A percentile compares a stretch with the other conserved stretches of the same genome.
phyloP scores from a whole-genome alignment of 106 monocot genomes.

The Phalaenopsis aphrodite region DNA sequence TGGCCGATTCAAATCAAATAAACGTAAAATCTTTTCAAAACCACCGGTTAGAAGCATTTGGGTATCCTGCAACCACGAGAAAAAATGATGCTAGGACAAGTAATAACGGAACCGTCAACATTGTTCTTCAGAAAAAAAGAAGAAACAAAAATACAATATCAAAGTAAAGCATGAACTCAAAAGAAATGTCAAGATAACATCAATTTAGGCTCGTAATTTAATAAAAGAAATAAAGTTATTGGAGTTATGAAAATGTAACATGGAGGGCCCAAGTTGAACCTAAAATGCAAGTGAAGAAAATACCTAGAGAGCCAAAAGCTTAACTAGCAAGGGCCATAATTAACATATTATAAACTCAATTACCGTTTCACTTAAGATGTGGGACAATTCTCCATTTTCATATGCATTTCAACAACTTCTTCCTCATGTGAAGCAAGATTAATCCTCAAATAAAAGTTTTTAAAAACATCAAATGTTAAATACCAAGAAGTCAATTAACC shows the following conservation, averaged over 20 bases:
- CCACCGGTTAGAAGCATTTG: constrained; percentile 72
- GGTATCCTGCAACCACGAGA: constrained; percentile 50
- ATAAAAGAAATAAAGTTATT: not conserved
- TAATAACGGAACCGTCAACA: not conserved
- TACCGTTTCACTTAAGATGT: too few species aligned
- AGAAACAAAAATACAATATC: not conserved
- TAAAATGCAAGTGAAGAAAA: not conserved
- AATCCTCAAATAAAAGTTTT: too few species aligned
- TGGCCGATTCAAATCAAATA: constrained; percentile 76
- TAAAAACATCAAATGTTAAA: too few species aligned
- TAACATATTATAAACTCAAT: too few species aligned
- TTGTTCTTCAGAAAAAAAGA: not conserved
- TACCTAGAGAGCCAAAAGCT: too few species aligned
- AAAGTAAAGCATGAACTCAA: not conserved
- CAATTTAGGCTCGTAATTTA: not conserved
- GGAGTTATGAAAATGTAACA: not conserved
- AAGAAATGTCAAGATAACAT: not conserved
- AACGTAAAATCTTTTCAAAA: constrained; percentile 75
- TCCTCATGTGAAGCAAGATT: too few species aligned
- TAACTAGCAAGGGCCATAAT: too few species aligned
- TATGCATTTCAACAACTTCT: too few species aligned
- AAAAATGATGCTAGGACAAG: not conserved
- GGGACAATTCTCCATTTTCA: too few species aligned
- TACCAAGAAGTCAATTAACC: too few species aligned
- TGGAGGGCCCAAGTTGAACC: not conserved